A percentile compares a stretch with the other conserved stretches of the same genome.
phyloP scores from a whole-genome alignment of 495 filamentous ascomycete genomes.

The Podospora pseudoanserina region DNA sequence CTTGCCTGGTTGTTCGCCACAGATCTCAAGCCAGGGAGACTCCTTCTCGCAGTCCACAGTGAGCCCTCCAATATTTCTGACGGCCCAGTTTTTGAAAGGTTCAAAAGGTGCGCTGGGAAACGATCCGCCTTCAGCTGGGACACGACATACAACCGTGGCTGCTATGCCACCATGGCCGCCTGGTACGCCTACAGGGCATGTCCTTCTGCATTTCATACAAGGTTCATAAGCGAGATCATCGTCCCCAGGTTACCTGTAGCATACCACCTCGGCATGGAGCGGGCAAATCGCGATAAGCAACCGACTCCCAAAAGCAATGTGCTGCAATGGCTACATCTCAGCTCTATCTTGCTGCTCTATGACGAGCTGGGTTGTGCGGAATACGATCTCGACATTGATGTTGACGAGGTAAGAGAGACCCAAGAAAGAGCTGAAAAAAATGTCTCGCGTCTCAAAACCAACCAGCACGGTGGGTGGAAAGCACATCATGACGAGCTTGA shows the following conservation, averaged over 20 bases:
- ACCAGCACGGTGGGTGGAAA: slow-evolving; percentile 14
- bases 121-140: slow-evolving; percentile 6
- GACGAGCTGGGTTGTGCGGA: slow-evolving; percentile 14
- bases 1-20: slow-evolving; percentile 18
- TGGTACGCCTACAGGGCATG: slow-evolving; percentile 15
- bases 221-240: slow-evolving; percentile 18
- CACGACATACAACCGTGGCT: slow-evolving; percentile 18
- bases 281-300: slow-evolving; percentile 14
- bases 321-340: slow-evolving; percentile 21
- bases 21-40: slow-evolving; percentile 14
- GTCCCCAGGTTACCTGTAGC: slow-evolving; percentile 25
- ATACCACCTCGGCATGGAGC: slow-evolving; percentile 22
- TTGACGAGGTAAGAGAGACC: background rate
- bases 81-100: background rate
- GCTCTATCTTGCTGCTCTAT: slow-evolving; percentile 17
- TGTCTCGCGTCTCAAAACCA: slow-evolving; percentile 19
- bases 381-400: background rate
- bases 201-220: slow-evolving; percentile 3
- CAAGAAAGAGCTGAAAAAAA: slow-evolving; percentile 19
- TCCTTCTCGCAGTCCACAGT: slow-evolving; percentile 21
- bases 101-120: slow-evolving; percentile 5
- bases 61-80: background rate
- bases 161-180: slow-evolving; percentile 20
- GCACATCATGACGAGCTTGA: slow-evolving; percentile 21
- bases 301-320: slow-evolving; percentile 20